phyloP scores from a whole-genome alignment of 2,329 filamentous ascomycete species.

The Aspergillus sp. region DNA sequence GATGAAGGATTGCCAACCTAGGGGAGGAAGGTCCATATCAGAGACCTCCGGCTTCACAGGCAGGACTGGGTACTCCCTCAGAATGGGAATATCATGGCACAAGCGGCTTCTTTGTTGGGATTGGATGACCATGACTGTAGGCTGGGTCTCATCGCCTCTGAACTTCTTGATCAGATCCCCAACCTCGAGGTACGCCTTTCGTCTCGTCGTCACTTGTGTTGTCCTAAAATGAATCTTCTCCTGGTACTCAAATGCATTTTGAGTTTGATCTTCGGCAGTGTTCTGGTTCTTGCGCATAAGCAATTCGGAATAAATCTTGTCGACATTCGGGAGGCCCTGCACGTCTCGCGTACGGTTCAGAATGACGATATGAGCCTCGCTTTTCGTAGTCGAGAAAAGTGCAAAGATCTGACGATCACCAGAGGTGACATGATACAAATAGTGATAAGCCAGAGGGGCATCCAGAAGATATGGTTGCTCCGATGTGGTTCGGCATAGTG shows the following conservation, averaged over 20 bases:
- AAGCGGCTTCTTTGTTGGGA: slow-evolving; percentile 80
- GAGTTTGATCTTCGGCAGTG: slow-evolving; percentile 68
- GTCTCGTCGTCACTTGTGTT: slow-evolving; percentile 81
- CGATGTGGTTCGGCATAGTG: slow-evolving; percentile 65
- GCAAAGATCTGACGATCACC: slow-evolving; percentile 93
- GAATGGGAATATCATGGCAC: slow-evolving; percentile 77
- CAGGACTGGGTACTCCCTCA: slow-evolving; percentile 82
- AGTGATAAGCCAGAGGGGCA: slow-evolving; percentile 77
- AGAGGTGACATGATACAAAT: slow-evolving; percentile 86
- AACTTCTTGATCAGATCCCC: slow-evolving; percentile 87
- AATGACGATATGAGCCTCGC: slow-evolving; percentile 83
- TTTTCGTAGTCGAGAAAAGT: slow-evolving; percentile 78
- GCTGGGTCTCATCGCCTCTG: slow-evolving; percentile 76
- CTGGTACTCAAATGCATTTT: slow-evolving; percentile 82
- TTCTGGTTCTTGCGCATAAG: slow-evolving; percentile 64
- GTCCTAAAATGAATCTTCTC: slow-evolving; percentile 82
- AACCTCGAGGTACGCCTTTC: slow-evolving; percentile 86
- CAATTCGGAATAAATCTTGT: slow-evolving; percentile 81
- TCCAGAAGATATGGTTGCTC: slow-evolving; percentile 75
- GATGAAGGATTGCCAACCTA: slow-evolving; percentile 91
- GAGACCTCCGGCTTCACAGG: slow-evolving; percentile 76
- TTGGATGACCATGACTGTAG: slow-evolving; percentile 83
- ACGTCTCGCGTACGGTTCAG: slow-evolving; percentile 77
- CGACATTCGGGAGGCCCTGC: slow-evolving; percentile 85
- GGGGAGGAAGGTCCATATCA: slow-evolving; percentile 82